Conservation (phyloP, 176 grass and related monocot species). For the barley (Hordeum vulgare) region MorexV3_pseudomolecules_assembly NC_058520.1:138498678-138499177, state of each 20-base stretch:
- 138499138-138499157: conserved; percentile 76
- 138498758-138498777: conserved; percentile 2
- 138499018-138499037: conserved; percentile 76
- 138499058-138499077: conserved; percentile 55
- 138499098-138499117: conserved; percentile 22
- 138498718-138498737: no score
- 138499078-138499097: conserved; percentile 24
- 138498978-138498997: conserved; percentile 50
- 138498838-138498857: no score
- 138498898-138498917: background rate
- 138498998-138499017: conserved; percentile 71
- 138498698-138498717: no score
- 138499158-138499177: conserved; percentile 2
- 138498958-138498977: conserved; percentile 76
- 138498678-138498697: no score
- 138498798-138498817: no score
- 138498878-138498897: background rate
- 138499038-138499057: conserved; percentile 65
- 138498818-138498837: no score
- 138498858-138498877: background rate
- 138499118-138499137: conserved; percentile 46
- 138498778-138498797: background rate
- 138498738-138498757: background rate
- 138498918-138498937: conserved; percentile 56
- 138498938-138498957: conserved; percentile 79